Evolutionary conservation across 192 early-diverging fungal species (phyloP), one percentile per base, ranked within the genome.

Genomic region (Rhizophagus clarus): DNA sequence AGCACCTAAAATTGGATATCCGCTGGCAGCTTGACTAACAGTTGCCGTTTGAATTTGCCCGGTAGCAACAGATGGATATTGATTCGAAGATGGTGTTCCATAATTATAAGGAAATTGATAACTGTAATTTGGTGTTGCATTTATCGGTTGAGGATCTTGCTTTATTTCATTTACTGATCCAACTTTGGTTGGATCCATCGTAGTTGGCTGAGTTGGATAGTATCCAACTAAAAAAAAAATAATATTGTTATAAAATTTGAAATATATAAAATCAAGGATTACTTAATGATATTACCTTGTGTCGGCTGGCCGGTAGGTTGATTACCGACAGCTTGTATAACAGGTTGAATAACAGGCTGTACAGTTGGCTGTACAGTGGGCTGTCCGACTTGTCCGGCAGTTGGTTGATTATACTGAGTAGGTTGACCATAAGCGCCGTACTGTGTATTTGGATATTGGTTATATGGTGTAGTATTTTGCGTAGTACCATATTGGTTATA

Each of bases 81-180:
- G 64, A 28, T 40, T 68, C 9, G 76, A 15, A 0, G 76, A 10
- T 26, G 66, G 42, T 4, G 76, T 68, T 28, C 76, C 63, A 56
- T 78, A 78, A 45, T 24, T 68, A 68, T 78, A 78, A 8, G 24
- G 26, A 78, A 66, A 78, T 68, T 17, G 64, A 78, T 78, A 78
- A 15, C 45, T 61, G 40, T 78, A 78, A 34, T 74, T 49, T 51
- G 61, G 63, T 4, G 64, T 20, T 28, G 64, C 26, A 0, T 64
- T 9, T 15, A 63, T 40, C 20, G 76, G 5, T 26, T 66, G 47
- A 8, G 42, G 2, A 51, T 78, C 76, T 49, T 3, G n/a, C 15
- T 78, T 78, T 14, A 47, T 42, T 29, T 78, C 76, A 78, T 62
- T 51, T 74, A 15, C 42, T 15, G 42, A 45, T 29, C 49, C 49